phyloP scores from a whole-genome alignment of 495 filamentous ascomycete genomes.

The Lophiostoma macrostomum region DNA sequence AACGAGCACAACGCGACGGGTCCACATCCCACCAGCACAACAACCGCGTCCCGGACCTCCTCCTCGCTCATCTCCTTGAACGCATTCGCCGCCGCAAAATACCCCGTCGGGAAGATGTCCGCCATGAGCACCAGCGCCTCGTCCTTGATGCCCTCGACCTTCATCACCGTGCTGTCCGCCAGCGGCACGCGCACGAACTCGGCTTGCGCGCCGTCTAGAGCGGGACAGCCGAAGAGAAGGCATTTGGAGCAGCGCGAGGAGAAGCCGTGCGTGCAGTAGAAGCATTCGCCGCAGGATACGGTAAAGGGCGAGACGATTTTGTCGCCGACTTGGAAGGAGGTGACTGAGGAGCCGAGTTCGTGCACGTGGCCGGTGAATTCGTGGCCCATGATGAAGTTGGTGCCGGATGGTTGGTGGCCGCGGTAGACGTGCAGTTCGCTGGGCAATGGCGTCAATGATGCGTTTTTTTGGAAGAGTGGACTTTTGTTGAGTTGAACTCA shows the following conservation, averaged over 20 bases:
- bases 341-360: conserved; percentile 64
- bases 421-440: conserved; percentile 91
- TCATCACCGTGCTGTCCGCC: conserved; percentile 78
- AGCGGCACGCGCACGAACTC: conserved; percentile 80
- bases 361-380: conserved; percentile 80
- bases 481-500: conserved; percentile 2
- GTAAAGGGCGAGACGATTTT: conserved; percentile 66
- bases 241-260: conserved; percentile 79
- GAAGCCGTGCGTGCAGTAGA: conserved; percentile 81
- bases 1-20: conserved; percentile 74
- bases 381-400: conserved; percentile 73
- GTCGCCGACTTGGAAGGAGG: conserved; percentile 70
- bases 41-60: conserved; percentile 65
- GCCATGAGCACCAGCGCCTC: conserved; percentile 84
- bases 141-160: conserved; percentile 69
- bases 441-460: neutral
- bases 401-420: conserved; percentile 65
- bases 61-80: conserved; percentile 63
- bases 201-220: conserved; percentile 83
- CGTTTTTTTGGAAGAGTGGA: neutral
- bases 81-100: conserved; percentile 81
- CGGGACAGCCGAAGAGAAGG: conserved; percentile 68
- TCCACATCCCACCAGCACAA: conserved; percentile 84
- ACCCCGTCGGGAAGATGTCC: conserved; percentile 83
- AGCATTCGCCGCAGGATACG: conserved; percentile 78